Percentiles rank a stretch among this genome's conserved stretches.
Conservation (phyloP, 192 early-diverging fungal species). For the Coemansia guatemalensis region DNA sequence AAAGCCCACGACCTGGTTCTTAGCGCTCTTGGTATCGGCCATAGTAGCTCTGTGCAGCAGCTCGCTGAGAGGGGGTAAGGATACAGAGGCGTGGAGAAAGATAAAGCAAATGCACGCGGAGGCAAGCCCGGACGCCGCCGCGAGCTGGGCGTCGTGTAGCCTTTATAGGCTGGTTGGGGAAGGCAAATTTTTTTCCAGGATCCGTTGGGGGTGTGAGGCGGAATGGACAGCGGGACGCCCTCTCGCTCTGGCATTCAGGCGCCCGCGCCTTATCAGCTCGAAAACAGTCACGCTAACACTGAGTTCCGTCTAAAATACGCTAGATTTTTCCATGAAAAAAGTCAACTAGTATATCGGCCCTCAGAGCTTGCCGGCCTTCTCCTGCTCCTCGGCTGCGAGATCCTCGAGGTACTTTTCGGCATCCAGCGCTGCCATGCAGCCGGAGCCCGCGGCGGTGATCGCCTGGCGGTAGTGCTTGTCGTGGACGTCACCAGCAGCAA, state of each 20-base stretch:
- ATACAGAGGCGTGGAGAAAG: background rate
- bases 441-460: slow-evolving; percentile 92
- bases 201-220: background rate
- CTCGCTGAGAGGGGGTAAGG: background rate
- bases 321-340: background rate
- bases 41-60: slow-evolving; percentile 23
- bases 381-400: slow-evolving; percentile 53
- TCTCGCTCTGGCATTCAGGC: background rate
- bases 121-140: background rate
- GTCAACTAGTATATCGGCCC: background rate
- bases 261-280: background rate
- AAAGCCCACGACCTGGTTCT: slow-evolving; percentile 40
- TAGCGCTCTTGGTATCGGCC: slow-evolving; percentile 47
- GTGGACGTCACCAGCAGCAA: slow-evolving; percentile 98
- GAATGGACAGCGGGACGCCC: background rate
- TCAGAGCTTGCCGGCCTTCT: slow-evolving; percentile 44
- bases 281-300: slow-evolving; percentile 4
- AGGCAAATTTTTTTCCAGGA: slow-evolving; percentile 4
- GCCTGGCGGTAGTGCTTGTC: slow-evolving; percentile 97
- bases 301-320: slow-evolving; percentile 2
- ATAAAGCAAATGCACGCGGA: slow-evolving; percentile 1
- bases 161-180: slow-evolving; percentile 9
- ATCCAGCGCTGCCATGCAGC: slow-evolving; percentile 98
- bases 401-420: slow-evolving; percentile 93
- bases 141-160: background rate